Evolutionary conservation across 139 green algal genomes (phyloP), one percentile per base, ranked within the genome.

Genomic region (Gonium pectorale): DNA sequence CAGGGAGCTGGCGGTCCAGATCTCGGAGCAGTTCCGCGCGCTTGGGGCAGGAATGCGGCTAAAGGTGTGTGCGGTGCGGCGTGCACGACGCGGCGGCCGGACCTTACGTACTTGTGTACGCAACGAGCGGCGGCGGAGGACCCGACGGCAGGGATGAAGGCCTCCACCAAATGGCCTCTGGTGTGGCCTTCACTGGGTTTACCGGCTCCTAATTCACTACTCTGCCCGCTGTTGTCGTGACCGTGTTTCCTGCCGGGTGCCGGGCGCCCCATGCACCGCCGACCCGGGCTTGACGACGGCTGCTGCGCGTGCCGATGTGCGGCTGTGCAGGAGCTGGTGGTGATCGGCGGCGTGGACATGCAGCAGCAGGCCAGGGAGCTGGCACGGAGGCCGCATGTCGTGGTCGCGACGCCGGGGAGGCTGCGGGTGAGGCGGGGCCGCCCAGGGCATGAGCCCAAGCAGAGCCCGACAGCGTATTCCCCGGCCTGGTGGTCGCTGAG

Each of bases 1-100:
- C 92, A 98, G 97, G 85, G 97, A 99, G 91, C 92, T 99, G n/a
- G 97, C 97, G 5, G 94, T 98, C 60, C 97, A 99, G 89, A 92
- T 99, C 17, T 92, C 88, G 13, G 97, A 99, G 49, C 96, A 99
- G 89, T 99, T 99, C 54, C 78, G 91, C 21, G 97, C 94, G 0
- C 90, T 99, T 49, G 96, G 95, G 0, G 92, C 94, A 24, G 93
- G 94, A 79, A 97, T 97, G 92, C 90, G 22, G 52, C 77, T 98
- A 1, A 92, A 89, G 85, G 94, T 93, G n/a, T n/a, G n/a, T n/a
- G n/a, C n/a, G n/a, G n/a, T n/a, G n/a, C n/a, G n/a, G n/a, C n/a
- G n/a, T n/a, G n/a, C n/a, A n/a, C n/a, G n/a, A n/a, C n/a, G n/a
- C n/a, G n/a, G n/a, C 22, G 17, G 51, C 26, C 43, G 26, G 24